Base-by-base conservation (phyloP, 192 early-diverging fungal species). In the Entomortierella chlamydospora region DNA sequence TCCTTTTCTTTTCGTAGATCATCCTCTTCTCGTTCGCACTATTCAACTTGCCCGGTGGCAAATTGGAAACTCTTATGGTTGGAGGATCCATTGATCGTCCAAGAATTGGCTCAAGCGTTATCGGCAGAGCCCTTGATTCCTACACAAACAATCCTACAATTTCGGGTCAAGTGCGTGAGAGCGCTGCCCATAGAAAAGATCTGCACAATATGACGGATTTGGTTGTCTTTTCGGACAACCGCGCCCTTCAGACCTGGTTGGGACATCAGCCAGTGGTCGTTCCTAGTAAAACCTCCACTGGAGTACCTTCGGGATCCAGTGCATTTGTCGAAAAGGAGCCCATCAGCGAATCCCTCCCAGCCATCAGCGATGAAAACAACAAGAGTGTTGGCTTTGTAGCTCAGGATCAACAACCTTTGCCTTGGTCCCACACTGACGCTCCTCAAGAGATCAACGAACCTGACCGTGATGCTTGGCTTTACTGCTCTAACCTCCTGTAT, bases 21-120 rank as follows among this genome's bases (percentile, higher is more conserved):
- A 84, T 94, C 51, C 72, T 96, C 30, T 94, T 96, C 66, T 96
- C 95, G 43, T 93, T 96, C 77, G 91, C 93, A 37, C 53, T 95
- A 68, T 90, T 96, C 45, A 89, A 92, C 51, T 72, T 96, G 59
- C 94, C 93, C 0, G 43, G 82, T 0, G 81, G 81, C 30, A 84
- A 70, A 12, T 51, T 76, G 0, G 79, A 83, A 50, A 84, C 72
- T 13, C 66, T 87, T 8, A 87, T 84, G 54, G 86, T 87, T 9
- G 86, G 86, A 25, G 86, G 73, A 25, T 76, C 81, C 6, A 23
- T 67, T 34, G 63, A 61, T 25, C 83, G 83, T 49, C 61, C 85
- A 25, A 61, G 85, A 51, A 74, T 71, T 33, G 70, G 70, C 33
- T 64, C 84, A 23, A 74, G 76, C 43, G 70, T 79, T 50, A 43